Evolutionary conservation across 2,329 filamentous ascomycete genomes (phyloP).

Genomic region (Cordyceps fumosorosea): DNA sequence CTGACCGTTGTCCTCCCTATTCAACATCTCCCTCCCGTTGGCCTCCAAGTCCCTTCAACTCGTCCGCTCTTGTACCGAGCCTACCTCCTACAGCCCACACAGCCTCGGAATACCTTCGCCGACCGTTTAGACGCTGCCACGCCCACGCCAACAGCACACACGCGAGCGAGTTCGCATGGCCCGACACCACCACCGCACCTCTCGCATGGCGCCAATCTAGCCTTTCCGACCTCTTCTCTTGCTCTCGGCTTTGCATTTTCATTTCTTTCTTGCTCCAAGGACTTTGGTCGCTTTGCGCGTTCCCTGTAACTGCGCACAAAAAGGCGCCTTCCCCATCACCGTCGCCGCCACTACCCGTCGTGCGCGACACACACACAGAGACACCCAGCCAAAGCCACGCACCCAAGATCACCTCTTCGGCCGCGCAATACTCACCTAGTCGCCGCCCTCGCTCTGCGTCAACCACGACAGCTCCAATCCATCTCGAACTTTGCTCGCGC

Average conservation of each 20-base stretch:
- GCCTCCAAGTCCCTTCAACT: not conserved
- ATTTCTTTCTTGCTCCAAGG: not conserved
- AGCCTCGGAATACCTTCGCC: conserved; percentile 2
- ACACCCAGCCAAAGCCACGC: conserved; percentile 1
- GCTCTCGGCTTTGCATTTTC: not conserved
- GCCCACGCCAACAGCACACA: not conserved
- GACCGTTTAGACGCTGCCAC: not conserved
- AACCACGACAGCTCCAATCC: not conserved
- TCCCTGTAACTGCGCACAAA: not conserved
- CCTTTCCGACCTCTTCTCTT: not conserved
- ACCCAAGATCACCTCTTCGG: not conserved
- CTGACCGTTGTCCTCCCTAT: not conserved
- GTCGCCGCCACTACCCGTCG: not conserved
- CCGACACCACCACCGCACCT: not conserved
- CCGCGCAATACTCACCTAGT: not conserved
- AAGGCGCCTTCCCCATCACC: not conserved
- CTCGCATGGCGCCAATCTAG: conserved; percentile 8
- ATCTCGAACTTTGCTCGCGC: not conserved
- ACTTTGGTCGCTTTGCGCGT: not conserved
- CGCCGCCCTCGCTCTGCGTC: not conserved
- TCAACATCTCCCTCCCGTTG: not conserved
- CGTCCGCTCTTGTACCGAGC: not conserved
- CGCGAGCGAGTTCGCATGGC: conserved; percentile 5
- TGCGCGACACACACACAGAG: not conserved
- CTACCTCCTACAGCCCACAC: not conserved